Conservation (phyloP, 1,284 basidiomycete species). For the Ustilago hordei region DNA sequence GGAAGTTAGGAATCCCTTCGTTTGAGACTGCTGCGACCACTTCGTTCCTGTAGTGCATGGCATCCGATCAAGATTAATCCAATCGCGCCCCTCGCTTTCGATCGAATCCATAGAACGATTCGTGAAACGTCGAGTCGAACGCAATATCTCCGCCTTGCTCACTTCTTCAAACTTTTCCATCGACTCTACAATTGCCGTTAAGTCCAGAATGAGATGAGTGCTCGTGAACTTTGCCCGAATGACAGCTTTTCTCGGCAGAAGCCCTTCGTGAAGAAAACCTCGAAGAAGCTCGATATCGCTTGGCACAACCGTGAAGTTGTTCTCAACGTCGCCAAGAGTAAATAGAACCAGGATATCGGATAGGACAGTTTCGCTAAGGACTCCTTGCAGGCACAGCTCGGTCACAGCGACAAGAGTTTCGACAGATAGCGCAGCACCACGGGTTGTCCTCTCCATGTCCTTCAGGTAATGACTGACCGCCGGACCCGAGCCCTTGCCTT, state of each 20-base stretch:
- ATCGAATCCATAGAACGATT: not conserved
- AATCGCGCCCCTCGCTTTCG: conserved; percentile 5
- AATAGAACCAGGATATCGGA: conserved; percentile 21
- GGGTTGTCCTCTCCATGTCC: too few relatives aligned
- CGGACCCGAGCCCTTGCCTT: not conserved
- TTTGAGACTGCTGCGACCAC: not conserved
- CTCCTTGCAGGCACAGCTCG: conserved; percentile 24
- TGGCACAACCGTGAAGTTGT: not conserved
- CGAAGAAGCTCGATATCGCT: conserved; percentile 19
- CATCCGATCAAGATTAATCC: conserved; percentile 13
- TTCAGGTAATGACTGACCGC: not conserved
- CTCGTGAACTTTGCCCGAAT: conserved; percentile 4
- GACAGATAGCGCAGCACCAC: conserved; percentile 7
- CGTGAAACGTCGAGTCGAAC: not conserved
- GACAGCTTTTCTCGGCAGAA: conserved; percentile 1
- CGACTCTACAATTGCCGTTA: conserved; percentile 8
- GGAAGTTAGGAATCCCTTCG: not conserved
- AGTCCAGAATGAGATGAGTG: conserved; percentile 7
- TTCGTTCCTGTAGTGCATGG: conserved; percentile 5
- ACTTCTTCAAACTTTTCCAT: conserved; percentile 8
- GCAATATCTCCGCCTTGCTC: not conserved
- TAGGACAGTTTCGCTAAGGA: conserved; percentile 8
- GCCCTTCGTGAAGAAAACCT: conserved; percentile 11
- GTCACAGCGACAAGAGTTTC: conserved; percentile 15
- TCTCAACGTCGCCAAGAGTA: conserved; percentile 23